phyloP scores from a whole-genome alignment of 108 stramenopile genomes.

The Epithemia pelagica region DNA sequence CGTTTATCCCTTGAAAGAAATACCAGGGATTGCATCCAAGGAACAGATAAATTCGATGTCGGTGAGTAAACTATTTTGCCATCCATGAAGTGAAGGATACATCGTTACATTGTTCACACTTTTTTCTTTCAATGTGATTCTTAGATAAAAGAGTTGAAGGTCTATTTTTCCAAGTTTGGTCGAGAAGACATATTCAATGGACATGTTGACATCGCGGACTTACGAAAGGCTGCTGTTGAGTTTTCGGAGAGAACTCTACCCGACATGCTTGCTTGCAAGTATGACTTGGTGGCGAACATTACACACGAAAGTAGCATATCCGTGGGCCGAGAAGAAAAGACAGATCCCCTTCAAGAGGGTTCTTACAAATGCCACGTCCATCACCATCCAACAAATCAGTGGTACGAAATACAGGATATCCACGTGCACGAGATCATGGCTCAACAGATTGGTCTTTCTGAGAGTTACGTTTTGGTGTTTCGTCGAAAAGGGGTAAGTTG shows the following conservation, averaged over 20 bases:
- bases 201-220: constrained; percentile 64
- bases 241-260: constrained; percentile 68
- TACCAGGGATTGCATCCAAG: constrained; percentile 38
- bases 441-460: constrained; percentile 91
- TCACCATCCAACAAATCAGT: constrained; percentile 81
- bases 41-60: constrained; percentile 68
- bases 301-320: constrained; percentile 83
- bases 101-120: too few relatives aligned
- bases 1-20: constrained; percentile 25
- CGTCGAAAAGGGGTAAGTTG: background rate
- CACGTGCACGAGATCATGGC: constrained; percentile 94
- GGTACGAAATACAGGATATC: constrained; percentile 97
- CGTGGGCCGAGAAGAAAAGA: constrained; percentile 74
- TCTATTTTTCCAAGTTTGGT: constrained; percentile 55
- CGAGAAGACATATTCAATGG: constrained; percentile 37
- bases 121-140: too few relatives aligned
- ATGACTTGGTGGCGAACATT: constrained; percentile 94
- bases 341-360: constrained; percentile 80
- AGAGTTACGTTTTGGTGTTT: constrained; percentile 91
- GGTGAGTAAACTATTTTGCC: constrained; percentile 41
- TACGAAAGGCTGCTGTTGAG: constrained; percentile 59
- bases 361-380: constrained; percentile 88
- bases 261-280: constrained; percentile 79
- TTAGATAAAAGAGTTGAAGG: constrained; percentile 67
- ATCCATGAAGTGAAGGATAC: background rate